A percentile compares a stretch with the other conserved stretches of the same genome.
Evolutionary conservation across 2,329 filamentous ascomycete species (phyloP).

Genomic region (Hypoxylon sp.): DNA sequence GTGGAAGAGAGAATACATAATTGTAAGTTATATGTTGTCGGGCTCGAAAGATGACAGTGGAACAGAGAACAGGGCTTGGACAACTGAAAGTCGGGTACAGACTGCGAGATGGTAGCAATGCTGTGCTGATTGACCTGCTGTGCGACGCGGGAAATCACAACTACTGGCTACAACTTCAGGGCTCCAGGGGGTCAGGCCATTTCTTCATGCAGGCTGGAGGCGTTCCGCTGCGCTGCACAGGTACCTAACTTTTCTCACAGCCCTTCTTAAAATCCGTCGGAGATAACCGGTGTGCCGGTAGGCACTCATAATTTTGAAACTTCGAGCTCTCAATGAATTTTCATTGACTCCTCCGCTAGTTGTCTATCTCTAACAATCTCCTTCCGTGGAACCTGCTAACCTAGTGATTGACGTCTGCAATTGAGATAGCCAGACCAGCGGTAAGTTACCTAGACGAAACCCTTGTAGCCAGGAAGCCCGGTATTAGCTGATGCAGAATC

Average conservation of each 20-base stretch:
- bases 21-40: not conserved
- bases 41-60: not conserved
- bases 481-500: not conserved
- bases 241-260: not conserved
- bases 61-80: not conserved
- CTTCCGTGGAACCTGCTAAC: not conserved
- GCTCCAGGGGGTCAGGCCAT: not conserved
- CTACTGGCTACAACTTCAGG: constrained; percentile 6
- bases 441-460: too few species aligned
- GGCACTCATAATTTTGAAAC: too few species aligned
- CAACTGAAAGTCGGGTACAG: not conserved
- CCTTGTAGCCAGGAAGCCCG: not conserved
- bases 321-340: not conserved
- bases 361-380: not conserved
- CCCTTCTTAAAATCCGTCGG: not conserved
- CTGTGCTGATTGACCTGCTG: not conserved
- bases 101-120: not conserved
- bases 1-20: not conserved
- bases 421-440: too few species aligned
- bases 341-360: not conserved
- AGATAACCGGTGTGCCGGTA: too few species aligned
- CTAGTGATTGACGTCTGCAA: too few species aligned
- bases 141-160: not conserved
- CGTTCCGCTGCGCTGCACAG: not conserved
- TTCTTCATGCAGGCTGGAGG: not conserved